Evolutionary conservation across 805 yeast genomes (phyloP), one percentile per base, ranked within the genome.

Genomic region (Cyberlindnera galapagoensis): DNA sequence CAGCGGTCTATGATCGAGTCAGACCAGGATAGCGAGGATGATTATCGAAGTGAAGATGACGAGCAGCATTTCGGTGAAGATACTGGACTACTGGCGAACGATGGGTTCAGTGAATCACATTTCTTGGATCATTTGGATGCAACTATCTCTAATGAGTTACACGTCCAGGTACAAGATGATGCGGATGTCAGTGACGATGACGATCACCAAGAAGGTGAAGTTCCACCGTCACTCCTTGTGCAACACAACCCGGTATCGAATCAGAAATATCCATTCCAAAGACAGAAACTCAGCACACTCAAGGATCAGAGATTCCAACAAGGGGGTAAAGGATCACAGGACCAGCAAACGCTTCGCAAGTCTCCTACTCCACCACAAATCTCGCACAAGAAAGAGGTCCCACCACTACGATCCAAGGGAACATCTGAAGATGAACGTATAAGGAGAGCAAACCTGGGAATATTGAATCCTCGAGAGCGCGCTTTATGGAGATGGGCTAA

Each of bases 401-500:
- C 24, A 18, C 23, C 30, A 21, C 17, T 18, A 4, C n/a, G n/a
- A n/a, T n/a, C 30, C 24, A 9, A 18, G 18, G 6, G 20, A 5
- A 19, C 36, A 2, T 11, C 29, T 1, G 49, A 45, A 12, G 50
- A 45, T 9, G 56, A 53, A 17, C 33, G 51, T 6, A 28, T 30
- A 8, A 39, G 56, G 28, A 42, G 56, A 21, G 52, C 53, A 6
- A 43, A 34, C 15, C 33, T 68, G 7, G 69, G 71, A 7, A 62
- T 68, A 1, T 49, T 76, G 18, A 72, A 76, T 31, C 74, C 83
- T 1, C 64, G 65, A 38, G 96, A 88, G 51, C 63, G 86, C 30
- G 95, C 97, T 0, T 62, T 83, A 12, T 92, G 97, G 86, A 70
- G 85, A 39, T 92, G 98, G 97, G 95, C 97, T 1, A 92, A 92